Conservation (phyloP, 768 basidiomycete species). For the Brasilioporus rufonigricans region DNA sequence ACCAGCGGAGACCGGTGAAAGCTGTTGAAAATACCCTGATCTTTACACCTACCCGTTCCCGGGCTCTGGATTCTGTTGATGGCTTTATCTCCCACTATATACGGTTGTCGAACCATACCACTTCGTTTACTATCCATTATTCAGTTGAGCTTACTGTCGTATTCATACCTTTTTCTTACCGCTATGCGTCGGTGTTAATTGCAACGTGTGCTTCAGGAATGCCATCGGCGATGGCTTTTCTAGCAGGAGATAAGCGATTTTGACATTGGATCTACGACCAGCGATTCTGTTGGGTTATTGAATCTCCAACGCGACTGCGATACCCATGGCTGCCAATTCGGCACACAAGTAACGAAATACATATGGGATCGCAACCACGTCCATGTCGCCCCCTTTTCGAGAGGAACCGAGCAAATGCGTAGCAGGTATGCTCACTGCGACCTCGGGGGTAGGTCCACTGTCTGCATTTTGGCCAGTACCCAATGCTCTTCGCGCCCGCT, state of each 20-base stretch:
- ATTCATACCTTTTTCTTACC: conserved; percentile 6
- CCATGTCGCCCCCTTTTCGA: conserved; percentile 77
- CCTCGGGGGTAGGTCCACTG: conserved; percentile 42
- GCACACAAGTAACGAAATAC: conserved; percentile 94
- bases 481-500: conserved; percentile 56
- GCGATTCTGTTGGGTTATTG: conserved; percentile 32
- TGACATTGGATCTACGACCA: background rate
- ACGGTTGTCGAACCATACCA: conserved; percentile 10
- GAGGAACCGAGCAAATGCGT: conserved; percentile 60
- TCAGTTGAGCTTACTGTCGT: conserved; percentile 6
- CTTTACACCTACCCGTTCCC: background rate
- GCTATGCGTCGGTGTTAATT: conserved; percentile 14
- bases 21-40: conserved; percentile 16
- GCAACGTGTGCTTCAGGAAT: conserved; percentile 15
- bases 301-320: conserved; percentile 82
- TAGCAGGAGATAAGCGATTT: background rate
- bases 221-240: background rate
- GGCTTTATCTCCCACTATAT: conserved; percentile 8
- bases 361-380: conserved; percentile 93
- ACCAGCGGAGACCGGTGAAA: conserved; percentile 1
- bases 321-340: conserved; percentile 98
- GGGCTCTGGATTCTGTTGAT: conserved; percentile 8
- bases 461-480: conserved; percentile 52
- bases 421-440: conserved; percentile 65
- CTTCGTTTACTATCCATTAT: conserved; percentile 16